These are phyloP conservation scores for Tolypocladium endophyticum DNA, from an alignment of 2,329 filamentous ascomycete genomes.

Conservation along the genomic window DNA sequence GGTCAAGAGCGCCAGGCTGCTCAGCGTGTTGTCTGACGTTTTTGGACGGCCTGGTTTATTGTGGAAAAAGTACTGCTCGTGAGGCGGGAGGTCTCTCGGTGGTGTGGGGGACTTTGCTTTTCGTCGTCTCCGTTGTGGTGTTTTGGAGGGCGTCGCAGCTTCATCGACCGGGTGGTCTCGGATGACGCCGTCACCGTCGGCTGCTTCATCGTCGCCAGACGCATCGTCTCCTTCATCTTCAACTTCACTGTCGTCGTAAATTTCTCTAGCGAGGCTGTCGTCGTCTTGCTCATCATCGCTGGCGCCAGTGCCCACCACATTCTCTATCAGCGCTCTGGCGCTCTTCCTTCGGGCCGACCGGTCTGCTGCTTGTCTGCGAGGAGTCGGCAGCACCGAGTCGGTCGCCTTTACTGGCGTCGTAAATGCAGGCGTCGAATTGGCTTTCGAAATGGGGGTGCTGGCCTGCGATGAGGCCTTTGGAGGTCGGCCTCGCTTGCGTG, in stretches of 20 bases:
- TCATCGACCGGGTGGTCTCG: slow-evolving; percentile 14
- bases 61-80: slow-evolving; percentile 90
- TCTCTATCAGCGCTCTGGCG: slow-evolving; percentile 63
- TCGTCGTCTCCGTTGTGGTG: slow-evolving; percentile 13
- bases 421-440: slow-evolving; percentile 18
- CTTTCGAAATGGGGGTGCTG: slow-evolving; percentile 26
- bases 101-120: slow-evolving; percentile 59
- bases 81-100: slow-evolving; percentile 69
- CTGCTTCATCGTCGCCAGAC: slow-evolving; percentile 42
- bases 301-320: slow-evolving; percentile 49
- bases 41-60: slow-evolving; percentile 73
- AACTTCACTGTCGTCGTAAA: slow-evolving; percentile 53
- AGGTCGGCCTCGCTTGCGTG: slow-evolving; percentile 15
- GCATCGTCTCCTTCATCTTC: slow-evolving; percentile 43
- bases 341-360: slow-evolving; percentile 82
- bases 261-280: slow-evolving; percentile 9
- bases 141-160: slow-evolving; percentile 34
- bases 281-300: slow-evolving; percentile 56
- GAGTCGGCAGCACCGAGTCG: slow-evolving; percentile 36
- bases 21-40: slow-evolving; percentile 78
- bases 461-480: slow-evolving; percentile 19
- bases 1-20: slow-evolving; percentile 64
- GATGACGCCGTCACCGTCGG: slow-evolving; percentile 21
- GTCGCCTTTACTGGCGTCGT: slow-evolving; percentile 28
- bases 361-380: slow-evolving; percentile 62